Conservation (phyloP, 164 flowering plant genomes). For the Tetracentron sinense region DNA sequence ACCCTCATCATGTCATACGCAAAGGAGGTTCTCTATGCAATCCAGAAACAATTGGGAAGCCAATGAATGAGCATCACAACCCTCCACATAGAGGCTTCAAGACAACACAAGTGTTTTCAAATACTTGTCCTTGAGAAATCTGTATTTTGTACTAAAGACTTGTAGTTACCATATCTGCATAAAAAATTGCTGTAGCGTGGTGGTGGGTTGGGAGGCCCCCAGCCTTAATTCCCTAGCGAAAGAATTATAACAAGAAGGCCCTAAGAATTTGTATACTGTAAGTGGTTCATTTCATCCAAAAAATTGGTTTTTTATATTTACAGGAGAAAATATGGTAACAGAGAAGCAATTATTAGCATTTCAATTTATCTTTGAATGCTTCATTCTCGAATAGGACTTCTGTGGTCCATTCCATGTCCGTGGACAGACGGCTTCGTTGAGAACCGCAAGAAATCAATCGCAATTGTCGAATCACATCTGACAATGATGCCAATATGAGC, state of each 20-base stretch:
- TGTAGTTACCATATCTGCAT: too few species aligned
- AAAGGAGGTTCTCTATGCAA: too few species aligned
- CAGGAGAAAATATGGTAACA: not conserved
- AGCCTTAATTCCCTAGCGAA: too few species aligned
- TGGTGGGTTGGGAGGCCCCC: too few species aligned
- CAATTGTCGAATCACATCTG: conserved; percentile 9
- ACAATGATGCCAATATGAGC: not conserved
- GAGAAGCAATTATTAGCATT: not conserved
- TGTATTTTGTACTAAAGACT: too few species aligned
- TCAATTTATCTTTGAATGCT: not conserved
- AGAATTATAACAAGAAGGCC: not conserved
- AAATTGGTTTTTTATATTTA: too few species aligned
- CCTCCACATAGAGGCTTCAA: not conserved
- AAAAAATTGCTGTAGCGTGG: not conserved
- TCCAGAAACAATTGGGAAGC: too few species aligned
- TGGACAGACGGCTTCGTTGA: conserved; percentile 9
- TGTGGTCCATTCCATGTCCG: not conserved
- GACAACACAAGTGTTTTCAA: too few species aligned
- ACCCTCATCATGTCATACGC: too few species aligned
- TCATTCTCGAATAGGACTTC: not conserved
- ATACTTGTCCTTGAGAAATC: too few species aligned
- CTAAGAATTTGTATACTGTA: not conserved
- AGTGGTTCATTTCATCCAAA: not conserved
- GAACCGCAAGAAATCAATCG: conserved; percentile 21
- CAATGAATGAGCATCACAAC: too few species aligned